Conservation (phyloP, 1,139 yeast species). For the Scheffersomyces lignicola region DNA sequence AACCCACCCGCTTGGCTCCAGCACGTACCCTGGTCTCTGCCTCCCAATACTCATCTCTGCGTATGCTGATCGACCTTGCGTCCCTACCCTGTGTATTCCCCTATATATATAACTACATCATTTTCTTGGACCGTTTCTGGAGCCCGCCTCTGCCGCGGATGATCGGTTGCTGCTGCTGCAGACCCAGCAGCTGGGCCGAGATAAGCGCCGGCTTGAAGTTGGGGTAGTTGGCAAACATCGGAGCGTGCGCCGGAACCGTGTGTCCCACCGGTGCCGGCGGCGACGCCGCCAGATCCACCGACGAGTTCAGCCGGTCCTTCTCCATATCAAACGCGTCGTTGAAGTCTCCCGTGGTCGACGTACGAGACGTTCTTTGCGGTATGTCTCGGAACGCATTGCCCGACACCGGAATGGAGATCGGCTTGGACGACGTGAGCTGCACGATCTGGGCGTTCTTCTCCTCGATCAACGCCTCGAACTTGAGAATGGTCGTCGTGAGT, state of each 20-base stretch:
- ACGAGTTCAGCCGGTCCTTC: conserved; percentile 9
- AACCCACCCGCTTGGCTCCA: too few species aligned
- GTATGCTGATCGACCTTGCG: too few species aligned
- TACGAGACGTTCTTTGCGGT: conserved; percentile 2
- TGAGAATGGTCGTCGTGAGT: conserved; percentile 26
- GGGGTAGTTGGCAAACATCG: conserved; percentile 7
- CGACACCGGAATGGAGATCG: conserved; percentile 39
- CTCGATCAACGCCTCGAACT: conserved; percentile 38
- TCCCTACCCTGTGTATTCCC: too few species aligned
- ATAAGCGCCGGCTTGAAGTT: background rate
- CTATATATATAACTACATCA: too few species aligned
- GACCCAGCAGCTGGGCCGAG: too few species aligned
- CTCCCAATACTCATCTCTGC: too few species aligned
- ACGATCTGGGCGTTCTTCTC: conserved; percentile 38
- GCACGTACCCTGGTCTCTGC: too few species aligned
- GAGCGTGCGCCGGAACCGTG: background rate
- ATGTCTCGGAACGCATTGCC: background rate
- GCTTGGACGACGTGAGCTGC: conserved; percentile 40
- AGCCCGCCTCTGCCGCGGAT: conserved; percentile 53
- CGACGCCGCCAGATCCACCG: conserved; percentile 9
- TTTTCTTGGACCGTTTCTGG: conserved; percentile 46
- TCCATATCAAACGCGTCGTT: conserved; percentile 5
- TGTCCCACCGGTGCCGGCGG: too few species aligned
- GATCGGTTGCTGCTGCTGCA: conserved; percentile 24
- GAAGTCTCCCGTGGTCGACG: conserved; percentile 3